Evolutionary conservation across 1,139 yeast genomes (phyloP).

Genomic region (Sugiyamaella paludigena): DNA sequence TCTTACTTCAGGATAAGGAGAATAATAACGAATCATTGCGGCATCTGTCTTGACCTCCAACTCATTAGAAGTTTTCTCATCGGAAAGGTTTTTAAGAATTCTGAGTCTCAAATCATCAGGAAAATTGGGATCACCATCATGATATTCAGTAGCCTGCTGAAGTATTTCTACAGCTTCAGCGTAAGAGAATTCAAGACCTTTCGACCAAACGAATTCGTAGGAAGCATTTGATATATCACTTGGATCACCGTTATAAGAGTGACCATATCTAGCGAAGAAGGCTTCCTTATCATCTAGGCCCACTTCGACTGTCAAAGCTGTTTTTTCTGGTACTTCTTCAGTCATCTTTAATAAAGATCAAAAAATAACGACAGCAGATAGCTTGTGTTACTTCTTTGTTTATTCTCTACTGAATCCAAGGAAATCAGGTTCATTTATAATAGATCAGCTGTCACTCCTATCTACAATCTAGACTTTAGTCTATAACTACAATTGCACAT

Average conservation of each 20-base stretch:
- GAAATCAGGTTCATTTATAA: no score
- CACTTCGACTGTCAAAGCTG: slow-evolving; percentile 1
- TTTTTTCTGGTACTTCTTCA: slow-evolving; percentile 1
- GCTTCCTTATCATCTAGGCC: slow-evolving; percentile 11
- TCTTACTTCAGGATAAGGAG: slow-evolving; percentile 51
- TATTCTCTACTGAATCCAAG: no score
- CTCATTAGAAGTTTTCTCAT: slow-evolving; percentile 20
- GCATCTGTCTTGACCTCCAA: slow-evolving; percentile 41
- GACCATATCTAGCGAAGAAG: slow-evolving; percentile 12
- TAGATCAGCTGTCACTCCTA: no score
- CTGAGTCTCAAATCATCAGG: slow-evolving; percentile 31
- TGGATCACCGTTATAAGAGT: slow-evolving; percentile 9
- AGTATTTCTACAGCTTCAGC: slow-evolving; percentile 46
- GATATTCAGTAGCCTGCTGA: slow-evolving; percentile 41
- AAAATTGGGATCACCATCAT: slow-evolving; percentile 51
- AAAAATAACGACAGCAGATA: no score
- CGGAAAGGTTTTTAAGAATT: background rate
- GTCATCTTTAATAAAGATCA: no score
- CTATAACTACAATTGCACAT: no score
- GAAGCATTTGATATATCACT: background rate
- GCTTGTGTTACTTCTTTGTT: no score
- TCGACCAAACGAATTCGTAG: slow-evolving; percentile 11
- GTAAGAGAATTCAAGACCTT: slow-evolving; percentile 31
- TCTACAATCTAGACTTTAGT: no score
- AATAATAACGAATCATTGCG: slow-evolving; percentile 48